Evolutionary conservation across 129 eudicot species (phyloP).

Genomic region (Ambrosia artemisiifolia): DNA sequence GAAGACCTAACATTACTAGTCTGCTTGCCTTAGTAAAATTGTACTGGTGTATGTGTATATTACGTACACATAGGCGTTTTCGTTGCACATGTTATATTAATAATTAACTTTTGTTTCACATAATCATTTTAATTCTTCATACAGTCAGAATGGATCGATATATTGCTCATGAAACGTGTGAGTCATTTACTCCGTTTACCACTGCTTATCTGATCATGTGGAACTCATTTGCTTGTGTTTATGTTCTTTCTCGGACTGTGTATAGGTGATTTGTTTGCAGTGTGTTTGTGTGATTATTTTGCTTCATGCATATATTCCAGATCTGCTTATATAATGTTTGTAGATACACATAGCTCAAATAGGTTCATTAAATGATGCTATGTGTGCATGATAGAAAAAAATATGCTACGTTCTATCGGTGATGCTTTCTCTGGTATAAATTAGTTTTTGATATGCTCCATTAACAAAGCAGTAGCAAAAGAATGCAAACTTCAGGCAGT

Average conservation of each 20-base stretch:
- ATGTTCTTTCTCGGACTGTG: neutral
- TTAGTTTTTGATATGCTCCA: constrained; percentile 4
- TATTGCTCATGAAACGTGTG: constrained; percentile 12
- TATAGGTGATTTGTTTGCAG: constrained; percentile 12
- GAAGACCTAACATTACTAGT: neutral
- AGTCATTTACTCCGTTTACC: neutral
- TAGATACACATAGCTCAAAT: neutral
- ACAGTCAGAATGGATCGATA: neutral
- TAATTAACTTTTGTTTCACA: neutral
- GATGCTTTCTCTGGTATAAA: neutral
- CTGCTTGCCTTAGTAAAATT: neutral
- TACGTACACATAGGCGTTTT: too few species aligned
- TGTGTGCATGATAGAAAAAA: neutral
- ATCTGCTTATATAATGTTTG: constrained; percentile 10
- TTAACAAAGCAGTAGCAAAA: constrained; percentile 3
- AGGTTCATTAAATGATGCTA: neutral
- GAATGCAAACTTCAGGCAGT: too few species aligned
- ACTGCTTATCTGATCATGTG: neutral
- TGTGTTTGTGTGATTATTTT: constrained; percentile 7
- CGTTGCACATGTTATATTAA: neutral
- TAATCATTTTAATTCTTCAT: neutral
- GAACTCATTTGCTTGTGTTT: constrained; percentile 4
- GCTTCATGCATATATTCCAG: neutral
- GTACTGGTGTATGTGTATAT: neutral
- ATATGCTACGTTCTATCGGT: neutral